Base-by-base conservation (phyloP, 2,329 filamentous ascomycete species). In the Rutstroemia sydowiana region DNA sequence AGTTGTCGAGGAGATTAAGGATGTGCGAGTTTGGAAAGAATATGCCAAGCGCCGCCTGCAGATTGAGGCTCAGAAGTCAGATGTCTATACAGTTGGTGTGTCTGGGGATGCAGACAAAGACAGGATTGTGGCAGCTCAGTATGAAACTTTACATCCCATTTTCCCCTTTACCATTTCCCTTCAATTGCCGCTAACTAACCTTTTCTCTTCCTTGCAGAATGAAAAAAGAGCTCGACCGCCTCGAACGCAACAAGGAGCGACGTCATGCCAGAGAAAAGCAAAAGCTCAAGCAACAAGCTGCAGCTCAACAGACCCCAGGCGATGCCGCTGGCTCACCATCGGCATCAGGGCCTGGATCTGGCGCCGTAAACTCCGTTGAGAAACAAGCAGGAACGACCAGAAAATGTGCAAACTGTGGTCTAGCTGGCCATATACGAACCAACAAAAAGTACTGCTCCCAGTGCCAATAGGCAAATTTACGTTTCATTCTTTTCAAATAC, bases 371-470 rank as follows among this genome's bases (percentile, higher is more conserved):
- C 7, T 70, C 71, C 4, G 71, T 81, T 64, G 72, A 76, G 62
- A 73, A 74, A 55, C 65, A 67, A 54, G 78, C 73, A 44, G 82
- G 84, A 55, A 95, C 88, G 52, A 85, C 85, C 31, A 80, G 95
- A 63, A 97, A 97, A 73, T 98, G 93, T 72, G 93, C 93, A 60
- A 97, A 96, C 70, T 98, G 93, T 71, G 93, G 93, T 46, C 87
- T 93, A 69, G 87, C 95, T 50, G 93, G 93, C 30, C 93, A 98
- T 66, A 98, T 98, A 75, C 96, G 96, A 72, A 97, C 92, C 44
- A 97, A 97, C 75, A 95, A 96, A 74, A 97, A 96, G 89, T 93
- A 80, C 57, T 63, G 58, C 13, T 18, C 48, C 48, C 48, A 46
- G 46, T 54, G 47, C 51, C 48, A 53, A 51, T 32, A 43, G 37